Conservation (phyloP, 129 eudicot genomes). For the Daucus carota region DH1_v3.0 NC_030384.2:24638001-24638500, state of each 20-base stretch:
- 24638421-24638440: conserved; percentile 25
- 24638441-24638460: conserved; percentile 29
- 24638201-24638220: neutral
- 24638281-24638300: neutral
- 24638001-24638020: neutral
- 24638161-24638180: neutral
- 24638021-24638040: neutral
- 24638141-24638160: neutral
- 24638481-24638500: conserved; percentile 31
- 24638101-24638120: neutral
- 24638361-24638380: neutral
- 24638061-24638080: neutral
- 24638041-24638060: neutral
- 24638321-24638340: neutral
- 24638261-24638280: neutral
- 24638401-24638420: conserved; percentile 18
- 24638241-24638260: neutral
- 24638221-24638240: neutral
- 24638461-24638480: conserved; percentile 31
- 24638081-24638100: neutral
- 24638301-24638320: neutral
- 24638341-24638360: neutral
- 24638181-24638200: neutral
- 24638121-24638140: neutral
- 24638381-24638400: conserved; percentile 19